Evolutionary conservation across 495 filamentous ascomycete species (phyloP), one percentile per base, ranked within the genome.

Genomic region (Cercophora newfieldiana): DNA sequence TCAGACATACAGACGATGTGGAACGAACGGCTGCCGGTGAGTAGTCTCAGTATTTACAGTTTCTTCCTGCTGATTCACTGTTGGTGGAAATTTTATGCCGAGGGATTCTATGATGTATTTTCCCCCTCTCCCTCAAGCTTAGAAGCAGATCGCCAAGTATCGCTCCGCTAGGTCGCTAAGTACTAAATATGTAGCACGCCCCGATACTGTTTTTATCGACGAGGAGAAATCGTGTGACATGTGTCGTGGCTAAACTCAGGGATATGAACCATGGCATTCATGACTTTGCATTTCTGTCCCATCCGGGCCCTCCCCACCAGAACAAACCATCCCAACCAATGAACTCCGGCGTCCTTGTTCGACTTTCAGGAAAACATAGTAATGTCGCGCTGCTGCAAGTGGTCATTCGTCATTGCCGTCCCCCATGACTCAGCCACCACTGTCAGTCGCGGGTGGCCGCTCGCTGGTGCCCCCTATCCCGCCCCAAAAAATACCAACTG

Each of bases 311-410:
- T 59, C 30, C 30, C n/a, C 28, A 19, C 6, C 29, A 59, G 18
- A 1, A 19, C 56, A 48, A 61, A 61, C 21, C 31, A 44, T 61
- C 30, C 58, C 44, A 49, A 30, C 58, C 31, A 48, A 49, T 30
- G 58, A 61, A 61, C 31, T 61, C 58, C 58, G 44, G 30, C 31
- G 26, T 29, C 28, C 61, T 26, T 55, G 29, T 25, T 63, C 50
- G 37, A 33, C 61, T 26, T 62, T 0, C n/a, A 60, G 19, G 22
- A 31, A 55, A 44, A 44, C 51, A 56, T 51, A 50, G 19, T n/a
- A 24, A 53, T 19, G 50, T 53, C 10, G 50, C 50, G 50, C 50
- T 26, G 50, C 10, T 14, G 50, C 24, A n/a, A 26, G 24, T 3
- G 24, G 50, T 53, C 50, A 53, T 53, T 26, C 50, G 21, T 53